Evolutionary conservation across 2,329 filamentous ascomycete genomes (phyloP).

Genomic region (Talaromyces rugulosus): DNA sequence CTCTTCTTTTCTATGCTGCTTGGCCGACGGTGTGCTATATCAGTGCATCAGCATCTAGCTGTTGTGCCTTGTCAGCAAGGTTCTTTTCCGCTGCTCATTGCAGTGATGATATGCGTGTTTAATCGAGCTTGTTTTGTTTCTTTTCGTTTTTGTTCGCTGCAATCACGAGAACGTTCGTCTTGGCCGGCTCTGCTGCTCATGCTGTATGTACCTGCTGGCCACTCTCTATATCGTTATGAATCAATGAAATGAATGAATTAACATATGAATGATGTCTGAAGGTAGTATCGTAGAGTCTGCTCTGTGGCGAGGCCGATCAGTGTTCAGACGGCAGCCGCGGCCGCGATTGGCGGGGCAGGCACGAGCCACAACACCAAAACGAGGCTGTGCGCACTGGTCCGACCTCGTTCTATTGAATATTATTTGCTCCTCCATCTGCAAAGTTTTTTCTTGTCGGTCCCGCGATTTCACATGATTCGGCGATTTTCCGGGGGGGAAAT

Average conservation of each 20-base stretch:
- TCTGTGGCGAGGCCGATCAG: not conserved
- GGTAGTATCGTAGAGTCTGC: not conserved
- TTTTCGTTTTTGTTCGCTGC: not conserved
- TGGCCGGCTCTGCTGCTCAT: not conserved
- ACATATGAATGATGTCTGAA: too few relatives aligned
- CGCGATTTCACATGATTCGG: not conserved
- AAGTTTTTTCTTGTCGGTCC: not conserved
- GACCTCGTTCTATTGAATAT: not conserved
- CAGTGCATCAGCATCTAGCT: not conserved
- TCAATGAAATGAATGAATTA: not conserved
- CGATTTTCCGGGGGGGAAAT: not conserved
- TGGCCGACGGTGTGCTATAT: not conserved
- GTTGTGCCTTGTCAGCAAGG: not conserved
- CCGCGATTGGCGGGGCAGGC: not conserved
- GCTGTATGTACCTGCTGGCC: not conserved
- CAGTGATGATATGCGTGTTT: not conserved
- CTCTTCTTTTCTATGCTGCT: too few relatives aligned
- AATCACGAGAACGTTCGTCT: not conserved
- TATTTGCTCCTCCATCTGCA: not conserved
- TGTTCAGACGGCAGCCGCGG: not conserved
- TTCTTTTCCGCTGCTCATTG: not conserved
- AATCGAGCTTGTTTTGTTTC: not conserved
- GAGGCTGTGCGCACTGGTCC: not conserved
- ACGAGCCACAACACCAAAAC: not conserved
- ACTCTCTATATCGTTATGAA: not conserved